These are phyloP conservation scores for Mycena venus DNA, from an alignment of 768 basidiomycete species.

Conservation along the genomic window DNA sequence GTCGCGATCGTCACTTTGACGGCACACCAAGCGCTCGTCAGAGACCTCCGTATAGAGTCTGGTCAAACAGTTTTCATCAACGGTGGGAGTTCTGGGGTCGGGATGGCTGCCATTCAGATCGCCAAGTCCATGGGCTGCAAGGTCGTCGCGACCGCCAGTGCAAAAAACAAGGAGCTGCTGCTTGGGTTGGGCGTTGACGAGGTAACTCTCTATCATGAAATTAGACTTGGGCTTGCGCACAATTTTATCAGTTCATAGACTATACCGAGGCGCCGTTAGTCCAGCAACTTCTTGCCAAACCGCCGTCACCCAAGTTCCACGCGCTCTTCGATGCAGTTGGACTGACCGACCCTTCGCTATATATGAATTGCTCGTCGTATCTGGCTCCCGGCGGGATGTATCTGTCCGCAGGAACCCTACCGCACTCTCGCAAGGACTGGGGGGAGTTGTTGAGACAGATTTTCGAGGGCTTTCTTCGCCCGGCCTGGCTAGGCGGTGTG, in stretches of 20 bases:
- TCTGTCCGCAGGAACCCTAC: constrained; percentile 65
- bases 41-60: constrained; percentile 58
- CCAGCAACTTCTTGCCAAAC: constrained; percentile 57
- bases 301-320: constrained; percentile 66
- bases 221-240: not conserved
- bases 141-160: constrained; percentile 73
- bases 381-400: constrained; percentile 67
- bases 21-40: constrained; percentile 67
- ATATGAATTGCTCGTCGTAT: constrained; percentile 63
- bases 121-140: constrained; percentile 74
- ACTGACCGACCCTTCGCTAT: constrained; percentile 62
- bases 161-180: constrained; percentile 70
- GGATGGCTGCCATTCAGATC: constrained; percentile 78
- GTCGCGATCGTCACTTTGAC: constrained; percentile 71
- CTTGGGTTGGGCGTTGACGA: constrained; percentile 75
- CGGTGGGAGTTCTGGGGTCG: constrained; percentile 79
- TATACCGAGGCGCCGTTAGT: constrained; percentile 68
- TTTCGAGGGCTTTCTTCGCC: constrained; percentile 51
- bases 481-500: constrained; percentile 67
- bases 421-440: constrained; percentile 48
- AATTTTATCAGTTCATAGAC: constrained; percentile 63
- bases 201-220: constrained; percentile 54
- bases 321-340: constrained; percentile 74
- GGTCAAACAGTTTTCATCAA: constrained; percentile 77
- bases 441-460: constrained; percentile 47